phyloP scores from a whole-genome alignment of 176 grass and related monocot species.

The Triticum aestivum region DNA sequence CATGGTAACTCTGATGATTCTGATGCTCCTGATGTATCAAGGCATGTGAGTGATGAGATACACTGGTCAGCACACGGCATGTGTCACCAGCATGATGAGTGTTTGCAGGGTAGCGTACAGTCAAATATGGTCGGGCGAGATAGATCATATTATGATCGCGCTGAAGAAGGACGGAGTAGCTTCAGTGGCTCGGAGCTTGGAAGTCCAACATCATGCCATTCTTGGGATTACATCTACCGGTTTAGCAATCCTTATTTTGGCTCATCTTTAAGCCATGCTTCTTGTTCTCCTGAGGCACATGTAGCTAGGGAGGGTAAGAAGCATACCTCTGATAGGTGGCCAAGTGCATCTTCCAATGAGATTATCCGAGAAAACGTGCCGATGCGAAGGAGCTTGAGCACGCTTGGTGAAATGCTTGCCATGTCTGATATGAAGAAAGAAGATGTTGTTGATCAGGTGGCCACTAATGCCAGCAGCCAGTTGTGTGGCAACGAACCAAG shows the following conservation, averaged over 20 bases:
- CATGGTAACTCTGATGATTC: conserved; percentile 36
- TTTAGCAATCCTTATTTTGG: conserved; percentile 73
- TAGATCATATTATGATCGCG: conserved; percentile 46
- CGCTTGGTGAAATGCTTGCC: conserved; percentile 94
- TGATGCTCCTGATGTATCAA: conserved; percentile 45
- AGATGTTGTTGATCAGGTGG: conserved; percentile 25
- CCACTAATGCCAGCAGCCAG: conserved; percentile 3
- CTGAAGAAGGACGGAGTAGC: conserved; percentile 58
- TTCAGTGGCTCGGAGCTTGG: conserved; percentile 64
- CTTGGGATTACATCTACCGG: conserved; percentile 72
- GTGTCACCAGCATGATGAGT: conserved; percentile 69
- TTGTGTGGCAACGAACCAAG: conserved; percentile 45
- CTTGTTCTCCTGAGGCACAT: conserved; percentile 75
- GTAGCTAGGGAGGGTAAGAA: conserved; percentile 88
- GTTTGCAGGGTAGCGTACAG: conserved; percentile 53
- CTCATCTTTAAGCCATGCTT: conserved; percentile 72
- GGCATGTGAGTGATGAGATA: conserved; percentile 41
- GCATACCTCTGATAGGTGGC: conserved; percentile 80
- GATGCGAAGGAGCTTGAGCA: conserved; percentile 77
- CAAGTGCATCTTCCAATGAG: conserved; percentile 60
- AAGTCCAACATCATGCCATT: conserved; percentile 71
- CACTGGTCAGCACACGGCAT: conserved; percentile 31
- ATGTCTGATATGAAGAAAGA: conserved; percentile 80
- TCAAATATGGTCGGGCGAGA: conserved; percentile 60
- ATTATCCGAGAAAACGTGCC: conserved; percentile 38